A percentile compares a stretch with the other conserved stretches of the same genome.
Evolutionary conservation across 192 early-diverging fungal genomes (phyloP).

Genomic region (Thamnidium elegans): DNA sequence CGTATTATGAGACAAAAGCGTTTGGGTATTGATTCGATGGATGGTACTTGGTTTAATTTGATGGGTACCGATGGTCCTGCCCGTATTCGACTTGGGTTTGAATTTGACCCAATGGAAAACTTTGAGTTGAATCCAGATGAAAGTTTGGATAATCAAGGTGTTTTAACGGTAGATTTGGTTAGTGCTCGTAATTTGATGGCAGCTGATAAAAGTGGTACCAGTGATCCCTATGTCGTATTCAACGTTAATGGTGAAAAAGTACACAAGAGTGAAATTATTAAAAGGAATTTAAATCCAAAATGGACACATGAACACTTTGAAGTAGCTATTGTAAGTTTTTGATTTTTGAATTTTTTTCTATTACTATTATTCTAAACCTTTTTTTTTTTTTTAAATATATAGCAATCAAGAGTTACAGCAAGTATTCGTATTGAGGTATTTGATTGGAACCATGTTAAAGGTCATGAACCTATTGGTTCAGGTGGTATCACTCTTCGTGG

Average conservation of each 20-base stretch:
- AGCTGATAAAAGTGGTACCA: constrained; percentile 48
- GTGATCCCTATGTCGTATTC: constrained; percentile 67
- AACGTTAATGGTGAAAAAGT: constrained; percentile 57
- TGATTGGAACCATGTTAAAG: constrained; percentile 66
- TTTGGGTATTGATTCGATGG: background rate
- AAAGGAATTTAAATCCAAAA: constrained; percentile 61
- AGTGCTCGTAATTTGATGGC: constrained; percentile 26
- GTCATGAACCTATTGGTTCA: constrained; percentile 44
- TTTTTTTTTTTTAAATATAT: constrained; percentile 12
- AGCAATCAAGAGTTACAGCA: constrained; percentile 23
- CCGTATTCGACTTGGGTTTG: constrained; percentile 22
- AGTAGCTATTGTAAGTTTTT: constrained; percentile 23
- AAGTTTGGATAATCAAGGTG: constrained; percentile 41
- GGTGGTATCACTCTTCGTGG: constrained; percentile 28
- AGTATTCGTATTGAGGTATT: constrained; percentile 53
- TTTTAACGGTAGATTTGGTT: constrained; percentile 25
- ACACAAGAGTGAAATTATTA: constrained; percentile 53
- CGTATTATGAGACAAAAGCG: constrained; percentile 13
- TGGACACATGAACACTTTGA: constrained; percentile 32
- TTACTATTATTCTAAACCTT: background rate
- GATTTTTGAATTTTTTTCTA: background rate
- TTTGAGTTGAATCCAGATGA: constrained; percentile 28
- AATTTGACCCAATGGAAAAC: constrained; percentile 21
- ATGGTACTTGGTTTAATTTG: constrained; percentile 24
- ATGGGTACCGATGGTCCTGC: constrained; percentile 8